phyloP scores from a whole-genome alignment of 2,329 filamentous ascomycete genomes.

The Colletotrichum higginsianum region DNA sequence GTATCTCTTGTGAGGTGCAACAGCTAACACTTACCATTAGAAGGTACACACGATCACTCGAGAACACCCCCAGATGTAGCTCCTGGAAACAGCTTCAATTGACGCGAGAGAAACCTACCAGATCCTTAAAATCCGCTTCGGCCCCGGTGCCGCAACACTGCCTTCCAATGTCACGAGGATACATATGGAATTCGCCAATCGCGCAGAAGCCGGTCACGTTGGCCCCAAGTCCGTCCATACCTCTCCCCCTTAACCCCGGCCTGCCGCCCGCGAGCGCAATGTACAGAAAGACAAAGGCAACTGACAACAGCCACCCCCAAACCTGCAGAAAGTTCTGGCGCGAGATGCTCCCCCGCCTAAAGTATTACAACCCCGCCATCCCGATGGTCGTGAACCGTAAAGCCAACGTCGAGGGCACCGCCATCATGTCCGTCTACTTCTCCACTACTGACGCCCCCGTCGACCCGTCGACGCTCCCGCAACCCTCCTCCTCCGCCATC shows the following conservation, averaged over 20 bases:
- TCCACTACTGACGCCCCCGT: slow-evolving; percentile 53
- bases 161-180: slow-evolving; percentile 82
- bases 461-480: slow-evolving; percentile 51
- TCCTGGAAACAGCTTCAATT: slow-evolving; percentile 37
- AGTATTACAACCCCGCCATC: slow-evolving; percentile 92
- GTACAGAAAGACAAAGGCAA: slow-evolving; percentile 48
- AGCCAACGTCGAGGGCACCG: slow-evolving; percentile 66
- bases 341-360: slow-evolving; percentile 84
- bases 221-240: slow-evolving; percentile 74
- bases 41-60: slow-evolving; percentile 39
- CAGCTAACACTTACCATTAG: slow-evolving; percentile 39
- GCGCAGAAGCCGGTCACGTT: slow-evolving; percentile 76
- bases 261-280: slow-evolving; percentile 45
- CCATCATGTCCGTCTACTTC: slow-evolving; percentile 78
- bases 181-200: slow-evolving; percentile 79
- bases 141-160: slow-evolving; percentile 86
- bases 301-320: neutral
- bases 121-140: slow-evolving; percentile 83
- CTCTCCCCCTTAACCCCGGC: slow-evolving; percentile 29
- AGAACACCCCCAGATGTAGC: slow-evolving; percentile 4
- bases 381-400: slow-evolving; percentile 86
- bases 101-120: slow-evolving; percentile 56
- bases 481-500: slow-evolving; percentile 63
- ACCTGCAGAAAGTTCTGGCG: slow-evolving; percentile 86
- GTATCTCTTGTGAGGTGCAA: neutral